A percentile compares a stretch with the other conserved stretches of the same genome.
These are phyloP conservation scores for Neostapfia colusana DNA, from an alignment of 176 grass and related monocot species.

Conservation along the genomic window DNA sequence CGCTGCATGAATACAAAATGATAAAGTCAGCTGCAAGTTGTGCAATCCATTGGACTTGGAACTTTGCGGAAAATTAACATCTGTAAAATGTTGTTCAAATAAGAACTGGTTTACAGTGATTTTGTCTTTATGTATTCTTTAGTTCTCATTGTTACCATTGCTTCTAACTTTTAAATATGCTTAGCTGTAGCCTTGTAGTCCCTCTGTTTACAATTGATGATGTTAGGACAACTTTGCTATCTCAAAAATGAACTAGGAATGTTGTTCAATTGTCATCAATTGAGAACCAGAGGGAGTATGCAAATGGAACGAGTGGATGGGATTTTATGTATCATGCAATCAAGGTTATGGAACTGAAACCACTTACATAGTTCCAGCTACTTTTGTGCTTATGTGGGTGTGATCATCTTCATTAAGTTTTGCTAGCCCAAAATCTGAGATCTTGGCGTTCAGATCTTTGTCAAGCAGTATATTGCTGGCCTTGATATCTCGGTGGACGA, in stretches of 20 bases:
- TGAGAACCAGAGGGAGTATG: not conserved
- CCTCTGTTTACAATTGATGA: not conserved
- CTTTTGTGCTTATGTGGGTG: slow-evolving; percentile 84
- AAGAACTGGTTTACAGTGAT: not conserved
- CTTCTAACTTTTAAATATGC: slow-evolving; percentile 34
- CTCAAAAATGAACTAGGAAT: not conserved
- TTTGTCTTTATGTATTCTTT: slow-evolving; percentile 10
- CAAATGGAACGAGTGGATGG: not conserved
- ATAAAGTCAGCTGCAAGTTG: slow-evolving; percentile 25
- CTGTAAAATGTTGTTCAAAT: not conserved
- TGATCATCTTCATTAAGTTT: slow-evolving; percentile 92
- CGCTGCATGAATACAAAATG: slow-evolving; percentile 51
- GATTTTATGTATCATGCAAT: slow-evolving; percentile 11
- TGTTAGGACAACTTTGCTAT: not conserved
- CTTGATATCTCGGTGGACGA: slow-evolving; percentile 97
- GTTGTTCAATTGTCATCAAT: not conserved
- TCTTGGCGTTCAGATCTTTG: slow-evolving; percentile 80
- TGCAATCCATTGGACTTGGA: slow-evolving; percentile 11
- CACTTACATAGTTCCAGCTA: slow-evolving; percentile 93
- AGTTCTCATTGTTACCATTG: not conserved
- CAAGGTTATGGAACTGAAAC: slow-evolving; percentile 1
- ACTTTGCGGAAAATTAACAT: slow-evolving; percentile 23
- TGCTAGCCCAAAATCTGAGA: slow-evolving; percentile 95
- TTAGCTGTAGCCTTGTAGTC: slow-evolving; percentile 10
- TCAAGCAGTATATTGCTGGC: slow-evolving; percentile 97